phyloP scores from a whole-genome alignment of 1,284 basidiomycete genomes.

The Erythrobasidium hasegawianum region DNA sequence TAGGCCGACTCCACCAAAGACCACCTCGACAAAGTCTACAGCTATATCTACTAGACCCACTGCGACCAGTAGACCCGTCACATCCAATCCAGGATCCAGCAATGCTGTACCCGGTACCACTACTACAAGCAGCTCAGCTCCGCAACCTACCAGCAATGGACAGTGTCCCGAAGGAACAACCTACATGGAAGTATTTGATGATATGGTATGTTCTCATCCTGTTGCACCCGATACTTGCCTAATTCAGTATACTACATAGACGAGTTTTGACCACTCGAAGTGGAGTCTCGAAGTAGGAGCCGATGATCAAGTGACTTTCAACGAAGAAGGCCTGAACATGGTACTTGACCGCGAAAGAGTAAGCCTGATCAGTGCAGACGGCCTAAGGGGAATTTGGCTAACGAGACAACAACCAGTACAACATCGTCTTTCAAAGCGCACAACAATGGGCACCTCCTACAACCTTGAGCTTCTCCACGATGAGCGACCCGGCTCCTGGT shows the following conservation, averaged over 20 bases:
- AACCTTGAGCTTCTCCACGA: background rate
- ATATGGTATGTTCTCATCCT: background rate
- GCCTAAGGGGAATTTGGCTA: background rate
- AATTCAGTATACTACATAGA: background rate
- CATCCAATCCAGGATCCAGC: too few species aligned
- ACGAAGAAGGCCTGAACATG: background rate
- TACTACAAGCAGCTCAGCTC: background rate
- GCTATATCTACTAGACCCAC: too few species aligned
- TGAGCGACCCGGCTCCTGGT: background rate
- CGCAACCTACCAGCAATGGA: background rate
- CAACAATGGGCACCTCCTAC: background rate
- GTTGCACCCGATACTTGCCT: background rate
- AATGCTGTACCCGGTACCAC: background rate
- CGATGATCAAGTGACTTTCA: background rate
- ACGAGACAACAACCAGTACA: background rate
- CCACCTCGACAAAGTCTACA: too few species aligned
- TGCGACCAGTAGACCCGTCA: too few species aligned
- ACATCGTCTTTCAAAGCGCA: background rate
- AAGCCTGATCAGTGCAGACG: too few species aligned
- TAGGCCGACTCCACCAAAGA: too few species aligned
- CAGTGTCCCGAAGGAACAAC: background rate
- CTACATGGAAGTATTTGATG: background rate
- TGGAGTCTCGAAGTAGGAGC: background rate
- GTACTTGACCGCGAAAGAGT: background rate
- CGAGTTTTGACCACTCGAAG: background rate